Percentiles rank a stretch among this genome's conserved stretches.
These are phyloP conservation scores for Friedmanniomyces endolithicus DNA, from an alignment of 495 filamentous ascomycete species.

Conservation along the genomic window DNA sequence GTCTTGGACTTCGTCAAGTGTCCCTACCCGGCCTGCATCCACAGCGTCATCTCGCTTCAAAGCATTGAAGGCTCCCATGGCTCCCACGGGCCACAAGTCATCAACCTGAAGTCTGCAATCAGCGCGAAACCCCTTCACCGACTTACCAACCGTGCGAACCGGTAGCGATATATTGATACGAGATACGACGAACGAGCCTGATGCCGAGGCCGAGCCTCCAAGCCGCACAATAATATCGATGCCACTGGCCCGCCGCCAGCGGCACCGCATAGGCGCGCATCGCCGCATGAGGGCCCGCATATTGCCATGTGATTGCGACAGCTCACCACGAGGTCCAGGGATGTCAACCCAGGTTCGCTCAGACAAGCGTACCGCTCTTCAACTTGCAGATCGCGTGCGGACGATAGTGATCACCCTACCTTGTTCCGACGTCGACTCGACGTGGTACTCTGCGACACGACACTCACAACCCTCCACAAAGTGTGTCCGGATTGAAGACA, in stretches of 20 bases:
- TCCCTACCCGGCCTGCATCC: neutral
- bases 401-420: neutral
- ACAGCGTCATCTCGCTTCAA: neutral
- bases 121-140: too few species aligned
- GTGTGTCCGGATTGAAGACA: neutral
- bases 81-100: too few species aligned
- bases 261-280: too few species aligned
- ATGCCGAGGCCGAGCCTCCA: too few species aligned
- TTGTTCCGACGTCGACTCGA: neutral
- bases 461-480: neutral
- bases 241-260: neutral
- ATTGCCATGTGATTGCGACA: neutral
- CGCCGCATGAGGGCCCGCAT: too few species aligned
- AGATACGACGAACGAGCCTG: neutral
- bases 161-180: neutral
- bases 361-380: neutral
- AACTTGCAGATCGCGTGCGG: neutral
- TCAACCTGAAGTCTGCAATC: too few species aligned
- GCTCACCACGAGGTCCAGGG: neutral
- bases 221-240: too few species aligned
- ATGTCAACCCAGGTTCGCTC: neutral
- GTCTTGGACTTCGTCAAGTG: neutral
- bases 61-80: neutral
- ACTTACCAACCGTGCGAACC: too few species aligned
- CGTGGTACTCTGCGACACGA: neutral